A percentile compares a stretch with the other conserved stretches of the same genome.
Evolutionary conservation across 805 yeast species (phyloP).

Genomic region (Suhomyces kilbournensis): DNA sequence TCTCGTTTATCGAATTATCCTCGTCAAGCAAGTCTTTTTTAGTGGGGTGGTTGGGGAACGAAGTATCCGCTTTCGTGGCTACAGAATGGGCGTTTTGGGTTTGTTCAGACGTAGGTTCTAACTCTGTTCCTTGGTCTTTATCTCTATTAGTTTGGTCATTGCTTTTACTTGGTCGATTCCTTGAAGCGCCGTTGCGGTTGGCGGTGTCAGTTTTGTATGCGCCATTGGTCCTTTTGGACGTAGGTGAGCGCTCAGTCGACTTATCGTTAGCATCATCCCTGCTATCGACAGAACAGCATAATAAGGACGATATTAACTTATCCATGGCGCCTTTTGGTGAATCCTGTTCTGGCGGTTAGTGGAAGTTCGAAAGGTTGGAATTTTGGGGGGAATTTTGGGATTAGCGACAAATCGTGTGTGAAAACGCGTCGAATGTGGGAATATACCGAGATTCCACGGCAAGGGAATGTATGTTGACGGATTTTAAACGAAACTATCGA

Average conservation of each 20-base stretch:
- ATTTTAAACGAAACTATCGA: neutral
- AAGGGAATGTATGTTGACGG: neutral
- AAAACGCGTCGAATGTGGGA: neutral
- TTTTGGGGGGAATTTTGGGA: neutral
- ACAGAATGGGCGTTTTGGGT: neutral
- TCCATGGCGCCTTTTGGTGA: conserved; percentile 19
- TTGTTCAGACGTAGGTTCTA: neutral
- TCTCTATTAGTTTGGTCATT: neutral
- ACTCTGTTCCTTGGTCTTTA: neutral
- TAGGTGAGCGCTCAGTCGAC: neutral
- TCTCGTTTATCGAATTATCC: conserved; percentile 38
- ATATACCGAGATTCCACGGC: neutral
- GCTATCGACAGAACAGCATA: conserved; percentile 39
- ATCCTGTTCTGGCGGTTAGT: conserved; percentile 1
- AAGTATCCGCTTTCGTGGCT: neutral
- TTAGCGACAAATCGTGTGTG: neutral
- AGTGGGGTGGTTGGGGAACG: neutral
- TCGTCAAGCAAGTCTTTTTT: conserved; percentile 33
- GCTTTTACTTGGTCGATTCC: neutral
- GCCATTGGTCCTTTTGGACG: conserved; percentile 2
- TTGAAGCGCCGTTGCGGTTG: neutral
- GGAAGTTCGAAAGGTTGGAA: neutral
- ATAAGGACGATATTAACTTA: conserved; percentile 29
- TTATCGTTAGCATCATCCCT: conserved; percentile 33
- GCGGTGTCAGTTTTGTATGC: neutral